These are phyloP conservation scores for Epichloe typhina DNA, from an alignment of 2,329 filamentous ascomycete genomes.

Conservation along the genomic window DNA sequence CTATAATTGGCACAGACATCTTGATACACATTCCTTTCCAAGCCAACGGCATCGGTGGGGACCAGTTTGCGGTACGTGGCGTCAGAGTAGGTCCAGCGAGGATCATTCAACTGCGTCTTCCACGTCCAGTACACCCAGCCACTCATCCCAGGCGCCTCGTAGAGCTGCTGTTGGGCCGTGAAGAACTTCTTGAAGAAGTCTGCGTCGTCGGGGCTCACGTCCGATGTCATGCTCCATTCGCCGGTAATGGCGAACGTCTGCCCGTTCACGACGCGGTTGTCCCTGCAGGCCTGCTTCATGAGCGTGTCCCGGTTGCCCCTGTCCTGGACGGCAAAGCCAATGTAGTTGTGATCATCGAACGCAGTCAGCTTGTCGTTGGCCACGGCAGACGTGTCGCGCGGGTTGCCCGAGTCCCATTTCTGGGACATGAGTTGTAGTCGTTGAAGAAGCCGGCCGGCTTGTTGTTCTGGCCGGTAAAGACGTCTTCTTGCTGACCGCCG, in stretches of 20 bases:
- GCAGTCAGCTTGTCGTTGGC: slow-evolving; percentile 29
- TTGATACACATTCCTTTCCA: slow-evolving; percentile 15
- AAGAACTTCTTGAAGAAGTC: slow-evolving; percentile 44
- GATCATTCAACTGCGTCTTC: slow-evolving; percentile 29
- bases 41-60: slow-evolving; percentile 11
- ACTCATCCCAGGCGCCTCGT: slow-evolving; percentile 32
- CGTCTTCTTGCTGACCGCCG: slow-evolving; percentile 29
- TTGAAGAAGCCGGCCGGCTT: slow-evolving; percentile 38
- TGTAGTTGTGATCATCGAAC: slow-evolving; percentile 46
- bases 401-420: slow-evolving; percentile 36
- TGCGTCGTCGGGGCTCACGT: slow-evolving; percentile 27
- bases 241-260: slow-evolving; percentile 33
- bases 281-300: slow-evolving; percentile 27
- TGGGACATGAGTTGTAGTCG: slow-evolving; percentile 35
- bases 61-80: slow-evolving; percentile 11
- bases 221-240: slow-evolving; percentile 41
- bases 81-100: slow-evolving; percentile 17
- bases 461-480: slow-evolving; percentile 28
- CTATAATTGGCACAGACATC: slow-evolving; percentile 11
- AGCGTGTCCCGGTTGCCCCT: slow-evolving; percentile 9
- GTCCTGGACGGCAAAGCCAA: slow-evolving; percentile 7
- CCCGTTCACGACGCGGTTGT: slow-evolving; percentile 26
- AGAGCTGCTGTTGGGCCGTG: slow-evolving; percentile 39
- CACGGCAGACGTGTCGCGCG: slow-evolving; percentile 8
- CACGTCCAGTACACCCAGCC: slow-evolving; percentile 49